Percentiles rank a stretch among this genome's conserved stretches.
Conservation (phyloP, 192 early-diverging fungal genomes). For the Coemansia sp. region DNA sequence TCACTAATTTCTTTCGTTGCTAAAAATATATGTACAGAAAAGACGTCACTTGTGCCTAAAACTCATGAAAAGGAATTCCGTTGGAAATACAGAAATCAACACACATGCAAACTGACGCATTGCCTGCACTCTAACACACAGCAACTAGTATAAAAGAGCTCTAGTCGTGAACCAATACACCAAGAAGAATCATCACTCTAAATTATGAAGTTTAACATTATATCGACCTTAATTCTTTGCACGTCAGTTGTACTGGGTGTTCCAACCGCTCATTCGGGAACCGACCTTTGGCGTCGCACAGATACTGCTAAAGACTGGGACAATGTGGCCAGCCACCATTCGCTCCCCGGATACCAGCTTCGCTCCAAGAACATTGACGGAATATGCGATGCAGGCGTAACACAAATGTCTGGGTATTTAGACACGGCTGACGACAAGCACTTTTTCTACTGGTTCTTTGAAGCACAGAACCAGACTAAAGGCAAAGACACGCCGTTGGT, state of each 20-base stretch:
- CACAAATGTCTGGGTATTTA: conserved; percentile 80
- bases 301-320: background rate
- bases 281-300: background rate
- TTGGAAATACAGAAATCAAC: too few species aligned
- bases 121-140: too few species aligned
- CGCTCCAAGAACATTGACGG: conserved; percentile 26
- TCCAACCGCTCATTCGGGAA: background rate
- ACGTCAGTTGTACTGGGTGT: background rate
- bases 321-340: background rate
- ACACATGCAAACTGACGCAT: too few species aligned
- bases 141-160: too few species aligned
- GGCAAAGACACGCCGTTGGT: conserved; percentile 63
- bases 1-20: too few species aligned
- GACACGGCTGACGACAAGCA: conserved; percentile 66
- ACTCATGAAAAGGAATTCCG: too few species aligned
- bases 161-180: too few species aligned
- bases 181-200: background rate
- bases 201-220: background rate
- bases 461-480: conserved; percentile 64
- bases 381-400: conserved; percentile 81
- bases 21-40: too few species aligned
- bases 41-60: too few species aligned
- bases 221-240: background rate
- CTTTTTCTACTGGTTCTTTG: conserved; percentile 96
- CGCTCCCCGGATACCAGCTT: conserved; percentile 7